Evolutionary conservation across 2,329 filamentous ascomycete genomes (phyloP), one percentile per base, ranked within the genome.

Genomic region (Beauveria caledonica): DNA sequence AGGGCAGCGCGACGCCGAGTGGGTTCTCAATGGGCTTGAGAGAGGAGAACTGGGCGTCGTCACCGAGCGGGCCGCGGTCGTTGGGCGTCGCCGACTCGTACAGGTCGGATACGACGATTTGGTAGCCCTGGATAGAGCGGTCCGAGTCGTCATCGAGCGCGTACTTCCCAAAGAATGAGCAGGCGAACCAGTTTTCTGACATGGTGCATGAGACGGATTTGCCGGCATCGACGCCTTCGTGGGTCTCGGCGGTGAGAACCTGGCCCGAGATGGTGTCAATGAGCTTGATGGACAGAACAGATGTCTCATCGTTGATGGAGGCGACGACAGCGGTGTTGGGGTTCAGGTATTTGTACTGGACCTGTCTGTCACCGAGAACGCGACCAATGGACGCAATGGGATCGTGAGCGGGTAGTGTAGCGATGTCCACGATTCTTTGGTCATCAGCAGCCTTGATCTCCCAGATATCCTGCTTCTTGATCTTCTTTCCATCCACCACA

Each of bases 321-420:
- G 89, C 89, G 50, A 96, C 79, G 0, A 97, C 81, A 2, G 92
- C 79, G 7, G 90, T 82, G 73, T 96, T 97, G 0, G 90, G 86
- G 75, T 95, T 96, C 45, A 99, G 77, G 71, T 97, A 97, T 76
- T 99, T 99, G 84, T 99, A 99, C 64, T 93, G 83, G 52, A 99
- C 94, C n/a, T 86, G 87, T 48, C 94, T 85, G 69, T 99, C 89
- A 27, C 92, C 92, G 23, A 99, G 83, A 1, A 97, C 94, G 62
- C 90, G 91, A 10, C 94, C 94, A 66, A 99, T 96, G 0, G 94
- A 97, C 3, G 94, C 93, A 52, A 97, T 86, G 0, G 91, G 91
- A 67, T 99, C 92, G 64, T 93, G 88, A 2, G 82, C 70, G 10
- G 90, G 86, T 52, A 87, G 83, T 19, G 86, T 80, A 2, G 86